Percentiles rank a stretch among this genome's conserved stretches.
Conservation (phyloP, 2,329 filamentous ascomycete species). For the Fonsecaea nubica region DNA sequence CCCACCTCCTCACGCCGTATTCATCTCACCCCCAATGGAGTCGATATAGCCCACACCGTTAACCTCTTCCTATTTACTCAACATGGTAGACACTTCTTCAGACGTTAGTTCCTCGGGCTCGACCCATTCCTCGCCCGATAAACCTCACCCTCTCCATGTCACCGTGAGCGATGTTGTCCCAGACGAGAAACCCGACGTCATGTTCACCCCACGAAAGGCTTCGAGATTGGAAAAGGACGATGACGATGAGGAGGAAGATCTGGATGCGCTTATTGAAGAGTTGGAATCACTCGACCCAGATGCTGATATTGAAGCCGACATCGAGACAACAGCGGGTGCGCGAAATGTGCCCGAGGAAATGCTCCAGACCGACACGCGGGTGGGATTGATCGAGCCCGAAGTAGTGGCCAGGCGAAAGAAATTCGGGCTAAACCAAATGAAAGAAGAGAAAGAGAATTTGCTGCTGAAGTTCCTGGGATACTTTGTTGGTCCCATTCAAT, state of each 20-base stretch:
- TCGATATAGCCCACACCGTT: constrained; percentile 26
- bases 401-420: constrained; percentile 70
- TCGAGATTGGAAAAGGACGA: constrained; percentile 54
- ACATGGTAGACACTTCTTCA: constrained; percentile 33
- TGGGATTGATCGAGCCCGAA: constrained; percentile 75
- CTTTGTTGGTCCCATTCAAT: constrained; percentile 89
- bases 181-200: constrained; percentile 23
- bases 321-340: constrained; percentile 59
- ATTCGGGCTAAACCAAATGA: constrained; percentile 87
- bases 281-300: constrained; percentile 80
- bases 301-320: constrained; percentile 66
- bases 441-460: constrained; percentile 86
- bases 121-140: constrained; percentile 20
- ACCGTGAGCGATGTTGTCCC: constrained; percentile 20
- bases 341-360: constrained; percentile 74
- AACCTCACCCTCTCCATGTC: constrained; percentile 22
- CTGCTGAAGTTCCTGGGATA: constrained; percentile 81
- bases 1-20: constrained; percentile 11
- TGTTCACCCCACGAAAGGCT: constrained; percentile 20
- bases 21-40: constrained; percentile 23
- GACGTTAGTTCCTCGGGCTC: constrained; percentile 33
- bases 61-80: constrained; percentile 27
- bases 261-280: constrained; percentile 85
- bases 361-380: constrained; percentile 75
- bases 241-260: constrained; percentile 80